Evolutionary conservation across 2,329 filamentous ascomycete species (phyloP).

Genomic region (Tolypocladium capitatum): DNA sequence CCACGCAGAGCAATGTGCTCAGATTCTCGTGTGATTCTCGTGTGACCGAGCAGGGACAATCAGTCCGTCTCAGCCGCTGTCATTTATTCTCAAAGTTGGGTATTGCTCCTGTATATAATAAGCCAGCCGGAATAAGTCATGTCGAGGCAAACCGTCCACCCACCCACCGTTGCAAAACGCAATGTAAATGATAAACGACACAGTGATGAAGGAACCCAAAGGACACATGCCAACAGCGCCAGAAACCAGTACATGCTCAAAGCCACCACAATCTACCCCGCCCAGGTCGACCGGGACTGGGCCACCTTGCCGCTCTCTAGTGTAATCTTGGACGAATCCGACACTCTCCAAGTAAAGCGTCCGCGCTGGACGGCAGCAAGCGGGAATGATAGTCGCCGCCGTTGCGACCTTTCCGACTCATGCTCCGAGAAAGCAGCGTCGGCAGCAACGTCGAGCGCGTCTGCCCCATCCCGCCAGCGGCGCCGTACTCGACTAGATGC

Average conservation of each 20-base stretch:
- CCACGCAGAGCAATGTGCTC: neutral
- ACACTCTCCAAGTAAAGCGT: neutral
- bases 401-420: neutral
- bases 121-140: neutral
- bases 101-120: neutral
- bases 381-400: neutral
- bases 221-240: conserved; percentile 1
- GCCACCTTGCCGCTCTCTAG: neutral
- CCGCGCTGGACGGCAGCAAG: neutral
- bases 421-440: neutral
- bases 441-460: neutral
- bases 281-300: neutral
- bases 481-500: conserved; percentile 26
- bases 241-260: neutral
- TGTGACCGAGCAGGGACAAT: neutral
- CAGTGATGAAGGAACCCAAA: neutral
- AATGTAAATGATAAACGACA: neutral
- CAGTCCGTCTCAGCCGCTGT: neutral
- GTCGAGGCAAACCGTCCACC: neutral
- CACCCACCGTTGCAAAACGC: neutral
- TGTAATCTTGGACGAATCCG: neutral
- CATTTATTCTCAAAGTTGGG: neutral
- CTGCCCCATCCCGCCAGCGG: neutral
- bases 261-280: neutral
- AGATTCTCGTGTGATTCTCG: neutral